Conservation (phyloP, 2,329 filamentous ascomycete genomes). For the Epichloe coenophiala region DNA sequence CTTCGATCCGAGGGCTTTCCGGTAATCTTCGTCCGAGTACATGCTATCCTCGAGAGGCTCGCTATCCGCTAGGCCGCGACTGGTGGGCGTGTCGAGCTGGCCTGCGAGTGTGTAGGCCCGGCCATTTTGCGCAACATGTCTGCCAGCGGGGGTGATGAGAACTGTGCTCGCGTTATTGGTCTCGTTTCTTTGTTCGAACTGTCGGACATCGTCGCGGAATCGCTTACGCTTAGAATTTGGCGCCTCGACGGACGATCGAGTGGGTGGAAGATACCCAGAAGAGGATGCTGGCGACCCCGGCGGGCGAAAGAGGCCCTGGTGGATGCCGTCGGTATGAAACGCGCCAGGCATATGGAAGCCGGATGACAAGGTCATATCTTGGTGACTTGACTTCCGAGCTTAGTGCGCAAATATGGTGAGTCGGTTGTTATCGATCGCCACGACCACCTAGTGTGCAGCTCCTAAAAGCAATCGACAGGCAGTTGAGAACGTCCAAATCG, state of each 20-base stretch:
- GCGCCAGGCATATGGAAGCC: conserved; percentile 24
- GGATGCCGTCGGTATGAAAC: conserved; percentile 23
- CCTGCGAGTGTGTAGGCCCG: conserved; percentile 36
- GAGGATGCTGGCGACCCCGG: conserved; percentile 28
- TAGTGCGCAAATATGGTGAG: neutral
- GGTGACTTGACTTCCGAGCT: neutral
- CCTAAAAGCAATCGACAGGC: no score
- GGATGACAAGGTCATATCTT: conserved; percentile 3
- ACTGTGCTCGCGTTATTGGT: neutral
- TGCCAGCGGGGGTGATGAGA: conserved; percentile 3
- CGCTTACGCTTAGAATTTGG: conserved; percentile 33
- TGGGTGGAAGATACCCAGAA: conserved; percentile 23
- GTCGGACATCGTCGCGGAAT: conserved; percentile 13
- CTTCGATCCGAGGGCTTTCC: conserved; percentile 37
- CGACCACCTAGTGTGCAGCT: neutral
- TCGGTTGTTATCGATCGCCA: neutral
- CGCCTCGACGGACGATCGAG: conserved; percentile 11
- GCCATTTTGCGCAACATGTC: conserved; percentile 1
- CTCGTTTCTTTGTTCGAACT: neutral
- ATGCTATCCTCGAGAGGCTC: conserved; percentile 36
- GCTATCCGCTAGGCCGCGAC: conserved; percentile 16
- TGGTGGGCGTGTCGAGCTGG: conserved; percentile 36
- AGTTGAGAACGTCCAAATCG: neutral
- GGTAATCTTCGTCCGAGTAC: conserved; percentile 44
- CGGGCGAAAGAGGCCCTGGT: conserved; percentile 34